phyloP scores from a whole-genome alignment of 306 rosid species.

The Inga laurina region DNA sequence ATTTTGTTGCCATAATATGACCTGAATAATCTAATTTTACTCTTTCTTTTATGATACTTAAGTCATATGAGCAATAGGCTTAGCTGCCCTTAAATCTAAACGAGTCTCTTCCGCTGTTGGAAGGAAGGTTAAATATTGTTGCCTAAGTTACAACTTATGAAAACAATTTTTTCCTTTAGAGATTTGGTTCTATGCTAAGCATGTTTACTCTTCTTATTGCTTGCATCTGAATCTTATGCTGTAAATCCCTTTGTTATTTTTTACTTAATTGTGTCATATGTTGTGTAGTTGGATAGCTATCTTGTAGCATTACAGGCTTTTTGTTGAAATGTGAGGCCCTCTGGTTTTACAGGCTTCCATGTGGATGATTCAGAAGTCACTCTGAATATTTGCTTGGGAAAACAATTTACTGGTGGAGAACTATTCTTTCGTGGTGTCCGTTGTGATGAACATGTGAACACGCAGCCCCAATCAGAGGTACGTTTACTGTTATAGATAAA shows the following conservation, averaged over 20 bases:
- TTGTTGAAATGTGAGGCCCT: conserved; percentile 38
- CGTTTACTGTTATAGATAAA: conserved; percentile 21
- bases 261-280: conserved; percentile 19
- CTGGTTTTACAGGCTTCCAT: conserved; percentile 76
- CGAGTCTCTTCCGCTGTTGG: not conserved
- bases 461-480: conserved; percentile 72
- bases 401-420: conserved; percentile 81
- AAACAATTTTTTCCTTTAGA: conserved; percentile 12
- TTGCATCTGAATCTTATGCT: not conserved
- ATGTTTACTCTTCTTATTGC: conserved; percentile 8
- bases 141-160: conserved; percentile 4
- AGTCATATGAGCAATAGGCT: not conserved
- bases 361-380: conserved; percentile 96
- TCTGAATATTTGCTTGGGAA: conserved; percentile 90
- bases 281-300: conserved; percentile 14
- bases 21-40: conserved; percentile 4
- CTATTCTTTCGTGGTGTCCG: conserved; percentile 90
- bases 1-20: not conserved
- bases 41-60: conserved; percentile 4
- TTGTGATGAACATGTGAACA: conserved; percentile 84
- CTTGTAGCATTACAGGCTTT: conserved; percentile 22
- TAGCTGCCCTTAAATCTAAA: not conserved
- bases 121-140: not conserved
- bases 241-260: not conserved
- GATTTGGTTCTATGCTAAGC: conserved; percentile 23